Conservation (phyloP, 345 rosid genomes). For the Linum tenue region DNA sequence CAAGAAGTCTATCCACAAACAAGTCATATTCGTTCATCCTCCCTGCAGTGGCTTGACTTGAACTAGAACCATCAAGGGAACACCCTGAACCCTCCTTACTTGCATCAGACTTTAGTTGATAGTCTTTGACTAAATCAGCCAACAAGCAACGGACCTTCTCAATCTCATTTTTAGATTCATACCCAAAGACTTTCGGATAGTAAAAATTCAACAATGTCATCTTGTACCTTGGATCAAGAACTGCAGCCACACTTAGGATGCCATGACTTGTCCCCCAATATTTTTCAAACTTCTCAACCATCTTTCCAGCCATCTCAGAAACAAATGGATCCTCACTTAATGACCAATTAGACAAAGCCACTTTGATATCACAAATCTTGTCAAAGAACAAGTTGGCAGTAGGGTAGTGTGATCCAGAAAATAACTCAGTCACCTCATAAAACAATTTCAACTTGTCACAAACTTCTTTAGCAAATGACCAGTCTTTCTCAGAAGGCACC, state of each 20-base stretch:
- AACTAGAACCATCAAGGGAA: neutral
- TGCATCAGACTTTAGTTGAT: neutral
- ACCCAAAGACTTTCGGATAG: neutral
- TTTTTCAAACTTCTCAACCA: neutral
- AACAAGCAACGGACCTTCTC: neutral
- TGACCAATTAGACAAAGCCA: neutral
- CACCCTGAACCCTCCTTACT: neutral
- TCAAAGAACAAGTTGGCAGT: neutral
- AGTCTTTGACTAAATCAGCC: neutral
- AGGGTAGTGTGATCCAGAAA: neutral
- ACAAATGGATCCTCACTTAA: neutral
- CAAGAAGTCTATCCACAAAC: neutral
- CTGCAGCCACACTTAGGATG: neutral
- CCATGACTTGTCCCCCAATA: neutral
- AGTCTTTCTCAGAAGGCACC: neutral
- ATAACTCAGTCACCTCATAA: neutral
- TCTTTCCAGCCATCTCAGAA: neutral
- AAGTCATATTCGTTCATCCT: neutral
- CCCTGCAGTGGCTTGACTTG: neutral
- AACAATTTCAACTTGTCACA: neutral
- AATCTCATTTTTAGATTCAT: neutral
- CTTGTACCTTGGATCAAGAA: slow-evolving; percentile 2
- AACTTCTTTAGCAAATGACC: neutral
- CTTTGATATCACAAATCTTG: neutral
- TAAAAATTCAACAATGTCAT: neutral